These are phyloP conservation scores for Pseudevernia furfuracea DNA, from an alignment of 495 filamentous ascomycete genomes.

Conservation along the genomic window DNA sequence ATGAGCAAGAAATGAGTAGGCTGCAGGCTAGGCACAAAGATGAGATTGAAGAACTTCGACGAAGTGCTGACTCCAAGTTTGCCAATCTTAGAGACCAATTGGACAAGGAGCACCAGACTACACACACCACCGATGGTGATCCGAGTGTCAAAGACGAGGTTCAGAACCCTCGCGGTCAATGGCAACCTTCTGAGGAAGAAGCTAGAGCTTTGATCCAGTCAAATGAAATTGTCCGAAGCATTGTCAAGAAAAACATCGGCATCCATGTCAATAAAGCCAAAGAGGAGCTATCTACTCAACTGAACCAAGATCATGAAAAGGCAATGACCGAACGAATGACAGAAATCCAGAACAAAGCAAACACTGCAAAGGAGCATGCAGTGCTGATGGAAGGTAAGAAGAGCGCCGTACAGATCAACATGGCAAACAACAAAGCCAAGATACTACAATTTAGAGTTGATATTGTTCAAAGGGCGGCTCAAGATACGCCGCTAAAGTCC, in stretches of 20 bases:
- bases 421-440: slow-evolving; percentile 64
- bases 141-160: slow-evolving; percentile 19
- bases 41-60: slow-evolving; percentile 40
- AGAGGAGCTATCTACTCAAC: slow-evolving; percentile 31
- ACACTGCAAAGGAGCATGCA: slow-evolving; percentile 44
- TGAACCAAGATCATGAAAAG: slow-evolving; percentile 39
- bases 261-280: slow-evolving; percentile 48
- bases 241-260: slow-evolving; percentile 61
- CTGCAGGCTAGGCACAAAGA: slow-evolving; percentile 59
- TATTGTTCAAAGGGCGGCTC: slow-evolving; percentile 68
- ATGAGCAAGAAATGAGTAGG: slow-evolving; percentile 54
- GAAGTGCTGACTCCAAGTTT: slow-evolving; percentile 29
- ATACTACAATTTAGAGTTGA: slow-evolving; percentile 61
- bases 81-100: slow-evolving; percentile 30
- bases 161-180: slow-evolving; percentile 30
- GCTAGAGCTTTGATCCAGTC: slow-evolving; percentile 55
- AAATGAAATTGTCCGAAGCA: slow-evolving; percentile 56
- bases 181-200: slow-evolving; percentile 49
- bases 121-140: slow-evolving; percentile 7
- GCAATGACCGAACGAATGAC: slow-evolving; percentile 48
- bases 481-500: slow-evolving; percentile 72
- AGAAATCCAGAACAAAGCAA: slow-evolving; percentile 41
- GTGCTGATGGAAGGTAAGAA: slow-evolving; percentile 42
- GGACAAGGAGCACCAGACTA: slow-evolving; percentile 19
- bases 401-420: slow-evolving; percentile 57